Evolutionary conservation across 148 eudicot species (phyloP).

Genomic region (Selenicereus undatus): DNA sequence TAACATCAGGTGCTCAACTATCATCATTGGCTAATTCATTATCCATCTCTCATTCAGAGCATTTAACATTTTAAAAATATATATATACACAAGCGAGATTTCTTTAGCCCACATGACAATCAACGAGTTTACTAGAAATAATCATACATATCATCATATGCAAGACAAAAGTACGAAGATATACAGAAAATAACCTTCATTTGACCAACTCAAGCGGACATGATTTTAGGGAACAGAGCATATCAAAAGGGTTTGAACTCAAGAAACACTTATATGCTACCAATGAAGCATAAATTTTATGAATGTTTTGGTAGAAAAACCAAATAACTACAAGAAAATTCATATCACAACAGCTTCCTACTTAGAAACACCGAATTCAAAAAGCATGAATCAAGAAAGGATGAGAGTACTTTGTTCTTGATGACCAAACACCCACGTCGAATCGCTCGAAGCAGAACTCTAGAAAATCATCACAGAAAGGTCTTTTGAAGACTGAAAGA

Average conservation of each 20-base stretch:
- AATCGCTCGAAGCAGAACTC: slow-evolving; percentile 74
- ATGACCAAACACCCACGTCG: slow-evolving; percentile 82
- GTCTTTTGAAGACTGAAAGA: slow-evolving; percentile 76
- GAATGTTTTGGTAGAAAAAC: neutral
- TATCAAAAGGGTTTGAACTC: neutral
- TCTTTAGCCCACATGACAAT: neutral
- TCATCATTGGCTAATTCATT: neutral
- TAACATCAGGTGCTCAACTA: neutral
- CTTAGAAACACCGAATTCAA: neutral
- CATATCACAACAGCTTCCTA: neutral
- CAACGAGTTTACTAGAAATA: neutral
- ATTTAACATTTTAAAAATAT: neutral
- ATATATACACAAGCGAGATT: neutral
- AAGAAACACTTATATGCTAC: too few species aligned
- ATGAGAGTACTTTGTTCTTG: slow-evolving; percentile 58
- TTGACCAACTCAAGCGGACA: neutral
- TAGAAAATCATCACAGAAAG: slow-evolving; percentile 75
- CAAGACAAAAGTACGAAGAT: neutral
- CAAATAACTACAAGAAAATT: neutral
- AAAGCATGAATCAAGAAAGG: slow-evolving; percentile 1
- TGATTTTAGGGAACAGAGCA: neutral
- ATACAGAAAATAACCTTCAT: too few species aligned
- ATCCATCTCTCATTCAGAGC: neutral
- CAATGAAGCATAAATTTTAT: too few species aligned
- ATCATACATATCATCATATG: neutral